Evolutionary conservation across 2,329 filamentous ascomycete genomes (phyloP).

Genomic region (Trichoderma hamatum): DNA sequence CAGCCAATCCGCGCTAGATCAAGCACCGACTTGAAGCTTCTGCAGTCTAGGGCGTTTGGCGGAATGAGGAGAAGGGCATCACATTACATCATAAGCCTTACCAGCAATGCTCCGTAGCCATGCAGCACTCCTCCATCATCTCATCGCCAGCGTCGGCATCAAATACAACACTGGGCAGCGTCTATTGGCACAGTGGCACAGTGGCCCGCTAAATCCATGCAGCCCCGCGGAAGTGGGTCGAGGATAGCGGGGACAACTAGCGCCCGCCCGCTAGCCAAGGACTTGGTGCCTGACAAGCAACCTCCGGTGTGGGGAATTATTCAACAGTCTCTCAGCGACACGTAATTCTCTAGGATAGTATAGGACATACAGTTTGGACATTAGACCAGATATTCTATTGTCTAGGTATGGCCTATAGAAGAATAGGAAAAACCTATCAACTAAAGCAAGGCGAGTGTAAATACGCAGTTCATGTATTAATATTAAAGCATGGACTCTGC

Average conservation of each 20-base stretch:
- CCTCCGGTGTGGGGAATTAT: background rate
- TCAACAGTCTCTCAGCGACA: too few relatives aligned
- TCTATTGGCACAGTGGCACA: constrained; percentile 15
- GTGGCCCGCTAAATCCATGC: too few relatives aligned
- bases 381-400: too few relatives aligned
- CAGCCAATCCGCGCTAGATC: background rate
- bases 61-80: background rate
- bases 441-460: background rate
- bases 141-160: background rate
- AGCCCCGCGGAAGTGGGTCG: background rate
- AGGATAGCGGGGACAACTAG: background rate
- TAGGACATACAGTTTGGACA: too few relatives aligned
- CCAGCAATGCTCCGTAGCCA: background rate
- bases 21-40: background rate
- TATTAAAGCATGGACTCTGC: too few relatives aligned
- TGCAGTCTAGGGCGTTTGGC: background rate
- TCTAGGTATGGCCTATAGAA: background rate
- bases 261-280: background rate
- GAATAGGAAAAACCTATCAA: background rate
- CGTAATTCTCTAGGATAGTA: too few relatives aligned
- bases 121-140: constrained; percentile 3
- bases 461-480: too few relatives aligned
- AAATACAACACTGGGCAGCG: constrained; percentile 2
- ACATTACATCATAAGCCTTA: constrained; percentile 1
- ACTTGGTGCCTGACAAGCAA: too few relatives aligned